Evolutionary conservation across 495 filamentous ascomycete species (phyloP), one percentile per base, ranked within the genome.

Genomic region (Friedmanniomyces simplex): DNA sequence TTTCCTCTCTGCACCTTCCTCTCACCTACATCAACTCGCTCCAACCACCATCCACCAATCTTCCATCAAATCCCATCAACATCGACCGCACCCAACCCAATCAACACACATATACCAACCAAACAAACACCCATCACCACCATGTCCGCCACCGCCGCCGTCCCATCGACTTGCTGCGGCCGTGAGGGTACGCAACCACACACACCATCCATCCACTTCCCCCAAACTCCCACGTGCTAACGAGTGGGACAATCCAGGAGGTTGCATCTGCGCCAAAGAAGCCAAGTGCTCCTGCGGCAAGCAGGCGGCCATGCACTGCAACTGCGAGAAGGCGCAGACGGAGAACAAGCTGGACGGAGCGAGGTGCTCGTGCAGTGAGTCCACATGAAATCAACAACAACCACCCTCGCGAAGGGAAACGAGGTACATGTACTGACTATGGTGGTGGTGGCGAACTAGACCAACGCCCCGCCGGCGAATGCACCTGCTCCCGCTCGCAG

Each of bases 281-380:
- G 45, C 58, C 54, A 54, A 41, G 34, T 96, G 91, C 80, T 91
- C 88, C 16, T 97, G 91, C 67, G 91, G 91, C 63, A 79, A 91
- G 74, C 79, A 91, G 66, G 80, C 80, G 8, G 91, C 91, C 43
- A 80, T 95, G 55, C 77, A 88, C 67, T 97, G 91, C 78, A 83
- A 74, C 54, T 97, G 91, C 76, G 83, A 82, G 68, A 89, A 86
- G 69, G 81, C 89, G 8, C 60, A 77, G 2, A 69, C 77, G 3
- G 91, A 97, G 79, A 96, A 96, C 75, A 66, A 69, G 3, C 57
- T 84, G 26, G 69, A 73, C 3, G 88, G 87, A n/a, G 76, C 88
- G 24, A 76, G 88, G 52, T 96, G 90, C 78, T 90, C 86, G 24
- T 96, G 90, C 74, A 79, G 88, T 83, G 77, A 61, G 79, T 78